A percentile compares a stretch with the other conserved stretches of the same genome.
phyloP scores from a whole-genome alignment of 2,329 filamentous ascomycete species.

The Phialemoniopsis sp. region DNA sequence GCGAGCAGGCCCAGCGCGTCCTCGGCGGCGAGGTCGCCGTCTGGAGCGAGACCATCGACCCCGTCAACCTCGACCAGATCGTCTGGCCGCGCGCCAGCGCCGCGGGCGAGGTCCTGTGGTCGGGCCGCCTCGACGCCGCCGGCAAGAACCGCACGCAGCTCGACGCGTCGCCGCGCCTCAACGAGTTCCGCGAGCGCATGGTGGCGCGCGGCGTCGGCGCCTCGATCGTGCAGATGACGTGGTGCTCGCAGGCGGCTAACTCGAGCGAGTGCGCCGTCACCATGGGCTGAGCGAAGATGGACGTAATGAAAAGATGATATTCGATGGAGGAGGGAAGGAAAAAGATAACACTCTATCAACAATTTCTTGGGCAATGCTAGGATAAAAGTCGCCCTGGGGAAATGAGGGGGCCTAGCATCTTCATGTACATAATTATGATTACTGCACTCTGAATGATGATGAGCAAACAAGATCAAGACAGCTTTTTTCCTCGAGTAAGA shows the following conservation, averaged over 20 bases:
- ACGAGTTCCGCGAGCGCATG: constrained; percentile 73
- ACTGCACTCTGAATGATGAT: too few species aligned
- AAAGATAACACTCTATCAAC: too few species aligned
- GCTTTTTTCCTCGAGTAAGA: too few species aligned
- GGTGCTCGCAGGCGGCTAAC: constrained; percentile 59
- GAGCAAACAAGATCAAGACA: too few species aligned
- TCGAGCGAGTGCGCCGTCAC: constrained; percentile 38
- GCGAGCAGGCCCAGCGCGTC: constrained; percentile 60
- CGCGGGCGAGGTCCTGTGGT: constrained; percentile 78
- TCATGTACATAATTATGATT: too few species aligned
- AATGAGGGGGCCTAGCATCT: too few species aligned
- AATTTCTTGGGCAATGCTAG: too few species aligned
- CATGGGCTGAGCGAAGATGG: constrained; percentile 4
- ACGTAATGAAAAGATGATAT: background rate
- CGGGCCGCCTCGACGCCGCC: constrained; percentile 59
- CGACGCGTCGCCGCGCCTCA: constrained; percentile 64
- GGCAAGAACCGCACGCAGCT: constrained; percentile 70
- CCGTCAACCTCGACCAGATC: constrained; percentile 68
- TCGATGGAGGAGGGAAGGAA: too few species aligned
- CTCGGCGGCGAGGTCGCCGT: constrained; percentile 78
- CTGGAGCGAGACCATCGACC: constrained; percentile 78
- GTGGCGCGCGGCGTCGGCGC: constrained; percentile 63
- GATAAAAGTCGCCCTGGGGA: too few species aligned
- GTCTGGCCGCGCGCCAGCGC: constrained; percentile 76
- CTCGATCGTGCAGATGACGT: constrained; percentile 66